A percentile compares a stretch with the other conserved stretches of the same genome.
phyloP scores from a whole-genome alignment of 1,139 yeast species.

The Blastobotrys petasosporus region DNA sequence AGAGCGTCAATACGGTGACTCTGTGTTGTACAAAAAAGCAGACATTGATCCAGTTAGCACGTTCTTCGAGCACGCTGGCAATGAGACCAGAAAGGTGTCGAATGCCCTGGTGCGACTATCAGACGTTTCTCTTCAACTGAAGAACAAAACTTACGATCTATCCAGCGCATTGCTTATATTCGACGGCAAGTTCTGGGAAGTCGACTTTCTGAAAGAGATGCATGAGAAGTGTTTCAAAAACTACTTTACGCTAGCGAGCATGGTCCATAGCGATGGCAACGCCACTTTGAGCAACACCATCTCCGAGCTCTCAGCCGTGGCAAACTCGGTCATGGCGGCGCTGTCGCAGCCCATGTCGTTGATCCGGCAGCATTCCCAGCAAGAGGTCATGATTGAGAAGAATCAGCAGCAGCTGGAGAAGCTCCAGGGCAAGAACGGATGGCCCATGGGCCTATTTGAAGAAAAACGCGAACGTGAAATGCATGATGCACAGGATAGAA shows the following conservation, averaged over 20 bases:
- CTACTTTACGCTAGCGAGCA: conserved; percentile 13
- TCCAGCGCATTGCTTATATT: conserved; percentile 21
- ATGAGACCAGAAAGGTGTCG: conserved; percentile 19
- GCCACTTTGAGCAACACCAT: conserved; percentile 15
- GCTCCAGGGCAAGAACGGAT: conserved; percentile 25
- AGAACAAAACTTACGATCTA: conserved; percentile 21
- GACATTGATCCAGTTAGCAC: conserved; percentile 25
- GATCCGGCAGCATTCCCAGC: conserved; percentile 23
- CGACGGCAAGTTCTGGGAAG: conserved; percentile 17
- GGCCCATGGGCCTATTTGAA: conserved; percentile 35
- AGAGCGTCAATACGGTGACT: conserved; percentile 31
- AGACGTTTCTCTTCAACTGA: conserved; percentile 16
- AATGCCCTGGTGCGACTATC: conserved; percentile 17
- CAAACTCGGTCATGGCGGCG: conserved; percentile 21
- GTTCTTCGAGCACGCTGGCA: conserved; percentile 26
- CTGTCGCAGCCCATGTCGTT: conserved; percentile 23
- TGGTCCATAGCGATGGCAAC: conserved; percentile 12
- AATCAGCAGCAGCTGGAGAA: conserved; percentile 26
- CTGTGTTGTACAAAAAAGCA: conserved; percentile 20
- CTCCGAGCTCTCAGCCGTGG: conserved; percentile 16
- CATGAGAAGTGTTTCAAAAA: conserved; percentile 10
- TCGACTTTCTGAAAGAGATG: conserved; percentile 15
- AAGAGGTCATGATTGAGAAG: conserved; percentile 20
- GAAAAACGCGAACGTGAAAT: conserved; percentile 34
- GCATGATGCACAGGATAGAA: conserved; percentile 26